A percentile compares a stretch with the other conserved stretches of the same genome.
Evolutionary conservation across 306 rosid species (phyloP).

Genomic region (Alnus glutinosa): DNA sequence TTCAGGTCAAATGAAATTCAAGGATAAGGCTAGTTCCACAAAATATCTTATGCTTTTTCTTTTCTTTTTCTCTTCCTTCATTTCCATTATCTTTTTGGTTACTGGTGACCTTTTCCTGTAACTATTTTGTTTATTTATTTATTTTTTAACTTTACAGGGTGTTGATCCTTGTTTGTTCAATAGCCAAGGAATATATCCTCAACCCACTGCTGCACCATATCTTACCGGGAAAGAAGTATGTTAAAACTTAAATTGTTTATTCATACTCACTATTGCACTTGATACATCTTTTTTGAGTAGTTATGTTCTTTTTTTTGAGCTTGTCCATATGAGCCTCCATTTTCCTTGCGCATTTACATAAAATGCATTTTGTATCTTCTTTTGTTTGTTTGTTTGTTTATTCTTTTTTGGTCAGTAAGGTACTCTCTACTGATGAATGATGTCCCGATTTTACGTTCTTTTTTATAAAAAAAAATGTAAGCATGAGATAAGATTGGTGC

Average conservation of each 20-base stretch:
- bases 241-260: constrained; percentile 21
- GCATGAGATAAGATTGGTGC: constrained; percentile 3
- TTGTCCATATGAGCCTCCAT: constrained; percentile 1
- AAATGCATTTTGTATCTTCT: neutral
- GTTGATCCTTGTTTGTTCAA: constrained; percentile 70
- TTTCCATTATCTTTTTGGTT: constrained; percentile 15
- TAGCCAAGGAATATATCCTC: constrained; percentile 85
- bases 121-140: constrained; percentile 8
- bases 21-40: constrained; percentile 76
- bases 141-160: constrained; percentile 46
- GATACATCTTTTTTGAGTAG: neutral
- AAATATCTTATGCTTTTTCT: neutral
- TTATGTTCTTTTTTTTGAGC: neutral
- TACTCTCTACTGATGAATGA: neutral
- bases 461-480: neutral
- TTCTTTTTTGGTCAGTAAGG: neutral
- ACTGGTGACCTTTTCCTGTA: constrained; percentile 2
- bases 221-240: constrained; percentile 77
- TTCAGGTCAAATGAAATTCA: constrained; percentile 63
- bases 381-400: too few species aligned
- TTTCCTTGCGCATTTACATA: neutral
- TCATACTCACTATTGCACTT: constrained; percentile 10
- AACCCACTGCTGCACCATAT: constrained; percentile 65
- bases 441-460: neutral
- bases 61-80: constrained; percentile 8